Evolutionary conservation across 2,329 filamentous ascomycete species (phyloP), one percentile per base, ranked within the genome.

Genomic region (Hypocrella siamensis): DNA sequence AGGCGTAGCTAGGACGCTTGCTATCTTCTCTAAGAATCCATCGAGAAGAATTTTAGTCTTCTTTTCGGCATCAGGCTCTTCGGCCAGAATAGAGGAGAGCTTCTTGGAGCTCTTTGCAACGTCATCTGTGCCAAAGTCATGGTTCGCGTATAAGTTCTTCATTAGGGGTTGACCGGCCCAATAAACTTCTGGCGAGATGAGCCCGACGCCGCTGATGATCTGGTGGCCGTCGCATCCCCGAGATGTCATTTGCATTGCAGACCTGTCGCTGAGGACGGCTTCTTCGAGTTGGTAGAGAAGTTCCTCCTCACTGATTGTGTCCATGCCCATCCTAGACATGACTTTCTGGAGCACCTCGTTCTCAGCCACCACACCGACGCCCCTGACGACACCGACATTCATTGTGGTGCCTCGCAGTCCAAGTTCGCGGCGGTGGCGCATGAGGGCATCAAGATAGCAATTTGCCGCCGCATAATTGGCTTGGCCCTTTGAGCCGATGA

Each of bases 391-490:
- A 3, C 56, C 53, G 16, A 61, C 41, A 34, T 60, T 45, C n/a
- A 60, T 46, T 9, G 40, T 38, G 1, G 46, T 45, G 12, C 50
- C 56, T 5, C 48, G 39, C 2, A 54, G 42, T 5, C 51, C 51
- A 9, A 41, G 35, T 8, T 36, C 35, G 5, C 43, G 39, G 5
- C 55, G 47, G 26, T 51, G 47, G 10, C 43, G 40, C 24, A 42
- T 47, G 10, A 59, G 41, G 5, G 44, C 43, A 31, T 56, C 49
- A 22, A 53, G 37, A 41, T 48, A 59, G 17, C 41, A 37, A 38
- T 55, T 56, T 17, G 46, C 56, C 4, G 54, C 51, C 3, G 43
- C 36, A 34, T 61, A 61, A 33, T 54, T 55, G 29, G 45, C 42
- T 33, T 55, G 51, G 2, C 38, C 42, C 6, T 41, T 37, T 18